These are phyloP conservation scores for Mercurialis annua DNA, from an alignment of 345 rosid genomes.

Conservation along the genomic window DNA sequence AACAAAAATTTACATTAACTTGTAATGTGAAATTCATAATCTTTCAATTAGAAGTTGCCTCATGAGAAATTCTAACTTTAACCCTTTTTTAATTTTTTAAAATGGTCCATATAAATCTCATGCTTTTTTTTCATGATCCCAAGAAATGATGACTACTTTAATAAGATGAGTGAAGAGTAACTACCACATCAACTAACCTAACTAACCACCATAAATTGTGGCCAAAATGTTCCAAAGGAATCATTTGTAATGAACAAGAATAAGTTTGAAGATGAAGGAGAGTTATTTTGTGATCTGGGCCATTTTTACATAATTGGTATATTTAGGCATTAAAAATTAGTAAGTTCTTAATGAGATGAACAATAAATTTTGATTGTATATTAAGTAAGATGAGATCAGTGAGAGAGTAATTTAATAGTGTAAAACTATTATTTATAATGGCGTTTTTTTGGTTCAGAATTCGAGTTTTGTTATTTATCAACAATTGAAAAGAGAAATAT, in stretches of 20 bases:
- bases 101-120: slow-evolving; percentile 16
- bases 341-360: no score
- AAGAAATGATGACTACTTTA: neutral
- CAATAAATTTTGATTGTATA: no score
- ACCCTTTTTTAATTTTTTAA: neutral
- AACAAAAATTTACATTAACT: no score
- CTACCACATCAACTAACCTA: slow-evolving; percentile 28
- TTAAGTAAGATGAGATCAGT: no score
- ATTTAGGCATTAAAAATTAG: no score
- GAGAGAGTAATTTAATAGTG: no score
- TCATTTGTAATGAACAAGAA: neutral
- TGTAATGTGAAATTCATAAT: no score
- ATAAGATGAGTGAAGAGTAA: slow-evolving; percentile 12
- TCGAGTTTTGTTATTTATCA: no score
- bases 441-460: no score
- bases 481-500: no score
- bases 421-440: no score
- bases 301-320: neutral
- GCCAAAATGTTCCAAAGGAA: slow-evolving; percentile 5
- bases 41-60: neutral
- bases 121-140: slow-evolving; percentile 12
- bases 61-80: neutral
- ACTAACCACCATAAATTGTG: slow-evolving; percentile 15
- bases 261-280: neutral
- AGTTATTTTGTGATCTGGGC: slow-evolving; percentile 2